Percentiles rank a stretch among this genome's conserved stretches.
phyloP scores from a whole-genome alignment of 2,329 filamentous ascomycete species.

The Arthrobotrys musiformis region DNA sequence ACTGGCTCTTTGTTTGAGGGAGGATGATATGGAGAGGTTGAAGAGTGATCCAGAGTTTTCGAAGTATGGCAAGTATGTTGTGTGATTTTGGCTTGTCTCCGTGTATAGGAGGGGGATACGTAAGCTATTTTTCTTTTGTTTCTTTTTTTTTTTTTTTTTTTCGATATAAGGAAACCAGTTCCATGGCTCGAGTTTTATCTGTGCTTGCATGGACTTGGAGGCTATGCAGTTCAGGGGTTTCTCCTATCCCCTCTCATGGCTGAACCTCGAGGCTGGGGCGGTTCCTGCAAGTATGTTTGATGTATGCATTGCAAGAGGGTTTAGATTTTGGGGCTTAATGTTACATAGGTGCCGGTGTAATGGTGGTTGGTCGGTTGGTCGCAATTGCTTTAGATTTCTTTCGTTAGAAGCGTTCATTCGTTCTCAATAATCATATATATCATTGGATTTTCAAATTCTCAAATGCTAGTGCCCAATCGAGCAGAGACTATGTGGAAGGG shows the following conservation, averaged over 20 bases:
- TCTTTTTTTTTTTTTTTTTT: too few species aligned
- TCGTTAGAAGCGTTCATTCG: constrained; percentile 1
- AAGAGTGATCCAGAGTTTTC: constrained; percentile 64
- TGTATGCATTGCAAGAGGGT: background rate
- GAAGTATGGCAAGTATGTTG: constrained; percentile 62
- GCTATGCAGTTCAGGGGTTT: too few species aligned
- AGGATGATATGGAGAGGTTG: constrained; percentile 66
- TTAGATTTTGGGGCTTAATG: background rate
- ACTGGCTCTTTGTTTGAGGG: constrained; percentile 65
- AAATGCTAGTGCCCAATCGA: too few species aligned
- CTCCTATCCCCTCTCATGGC: too few species aligned
- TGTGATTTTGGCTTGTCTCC: constrained; percentile 56
- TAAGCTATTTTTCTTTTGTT: background rate
- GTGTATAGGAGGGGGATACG: background rate
- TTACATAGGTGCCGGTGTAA: background rate
- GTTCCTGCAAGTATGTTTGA: background rate
- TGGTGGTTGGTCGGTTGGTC: background rate
- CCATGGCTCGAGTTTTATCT: constrained; percentile 33
- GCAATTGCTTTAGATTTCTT: background rate
- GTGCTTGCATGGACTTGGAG: too few species aligned
- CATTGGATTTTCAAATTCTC: background rate
- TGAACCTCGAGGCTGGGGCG: too few species aligned
- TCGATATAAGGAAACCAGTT: too few species aligned
- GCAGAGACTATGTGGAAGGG: too few species aligned
- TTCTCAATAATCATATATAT: background rate